Evolutionary conservation across 1,284 basidiomycete species (phyloP).

Genomic region (Cryptococcus sp.): DNA sequence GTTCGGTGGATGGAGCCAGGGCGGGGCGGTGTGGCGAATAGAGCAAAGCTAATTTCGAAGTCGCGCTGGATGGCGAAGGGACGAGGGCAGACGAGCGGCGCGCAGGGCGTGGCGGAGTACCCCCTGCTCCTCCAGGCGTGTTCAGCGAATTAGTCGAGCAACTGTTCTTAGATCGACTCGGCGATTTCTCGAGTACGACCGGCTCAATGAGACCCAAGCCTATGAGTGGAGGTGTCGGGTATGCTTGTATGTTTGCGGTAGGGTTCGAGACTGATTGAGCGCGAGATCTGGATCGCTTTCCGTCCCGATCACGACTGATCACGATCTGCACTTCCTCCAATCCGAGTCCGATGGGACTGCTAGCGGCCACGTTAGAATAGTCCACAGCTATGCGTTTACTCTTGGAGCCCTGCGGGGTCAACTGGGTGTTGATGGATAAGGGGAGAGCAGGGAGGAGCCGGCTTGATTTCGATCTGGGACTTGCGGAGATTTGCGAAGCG

Average conservation of each 20-base stretch:
- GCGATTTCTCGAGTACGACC: conserved; percentile 1
- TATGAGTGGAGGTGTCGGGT: conserved; percentile 3
- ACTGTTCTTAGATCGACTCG: conserved; percentile 1
- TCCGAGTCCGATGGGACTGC: conserved; percentile 4
- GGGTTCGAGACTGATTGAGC: conserved; percentile 5
- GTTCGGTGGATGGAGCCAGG: conserved; percentile 9
- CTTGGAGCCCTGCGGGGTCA: background rate
- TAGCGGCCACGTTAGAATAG: conserved; percentile 2
- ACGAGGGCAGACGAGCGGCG: conserved; percentile 8
- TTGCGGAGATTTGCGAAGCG: conserved; percentile 7
- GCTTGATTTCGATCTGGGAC: conserved; percentile 7
- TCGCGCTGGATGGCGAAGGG: conserved; percentile 10
- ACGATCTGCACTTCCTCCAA: conserved; percentile 15
- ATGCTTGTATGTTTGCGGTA: too few relatives aligned
- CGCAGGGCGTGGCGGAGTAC: conserved; percentile 14
- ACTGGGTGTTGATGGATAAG: conserved; percentile 13
- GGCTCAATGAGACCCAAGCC: background rate
- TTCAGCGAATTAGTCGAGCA: background rate
- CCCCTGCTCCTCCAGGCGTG: background rate
- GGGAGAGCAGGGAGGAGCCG: conserved; percentile 26
- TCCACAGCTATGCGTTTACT: conserved; percentile 10
- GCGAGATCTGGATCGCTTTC: conserved; percentile 13
- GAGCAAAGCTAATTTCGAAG: conserved; percentile 1
- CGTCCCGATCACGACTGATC: conserved; percentile 13
- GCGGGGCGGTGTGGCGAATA: conserved; percentile 1